Conservation (phyloP, 1,284 basidiomycete genomes). For the Butyriboletus appendiculatus region DNA sequence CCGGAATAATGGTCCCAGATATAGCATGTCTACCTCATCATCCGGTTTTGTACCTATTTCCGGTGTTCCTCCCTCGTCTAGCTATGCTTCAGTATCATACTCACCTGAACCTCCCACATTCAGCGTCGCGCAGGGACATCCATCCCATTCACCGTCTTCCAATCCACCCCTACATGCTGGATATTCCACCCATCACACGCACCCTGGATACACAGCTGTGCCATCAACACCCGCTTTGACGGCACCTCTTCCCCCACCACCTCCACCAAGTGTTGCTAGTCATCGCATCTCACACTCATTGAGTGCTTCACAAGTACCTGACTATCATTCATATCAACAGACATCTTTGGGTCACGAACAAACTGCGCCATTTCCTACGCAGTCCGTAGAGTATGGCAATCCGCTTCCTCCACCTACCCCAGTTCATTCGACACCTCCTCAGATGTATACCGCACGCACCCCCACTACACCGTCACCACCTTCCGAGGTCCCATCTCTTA, state of each 20-base stretch:
- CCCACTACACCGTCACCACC: constrained; percentile 36
- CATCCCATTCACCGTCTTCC: constrained; percentile 29
- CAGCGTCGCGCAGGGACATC: constrained; percentile 40
- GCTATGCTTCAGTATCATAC: constrained; percentile 35
- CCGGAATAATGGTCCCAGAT: constrained; percentile 54
- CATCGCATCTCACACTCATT: constrained; percentile 30
- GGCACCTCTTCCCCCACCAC: constrained; percentile 7
- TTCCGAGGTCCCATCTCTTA: constrained; percentile 32
- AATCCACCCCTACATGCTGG: constrained; percentile 17
- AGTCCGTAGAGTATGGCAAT: constrained; percentile 24
- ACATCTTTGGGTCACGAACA: constrained; percentile 25
- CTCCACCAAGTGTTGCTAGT: constrained; percentile 21
- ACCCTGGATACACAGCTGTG: constrained; percentile 23
- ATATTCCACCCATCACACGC: constrained; percentile 39
- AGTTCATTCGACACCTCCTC: constrained; percentile 27
- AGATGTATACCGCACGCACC: constrained; percentile 32
- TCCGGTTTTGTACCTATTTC: constrained; percentile 65
- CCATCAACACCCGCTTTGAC: constrained; percentile 10
- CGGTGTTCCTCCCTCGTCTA: constrained; percentile 29
- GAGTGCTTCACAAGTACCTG: constrained; percentile 24
- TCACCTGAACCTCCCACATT: constrained; percentile 52
- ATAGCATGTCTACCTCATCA: constrained; percentile 63
- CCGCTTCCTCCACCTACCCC: constrained; percentile 27
- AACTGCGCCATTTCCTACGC: constrained; percentile 26
- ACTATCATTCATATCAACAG: constrained; percentile 29